These are phyloP conservation scores for Pseudomicrostroma phylloplanum DNA, from an alignment of 1,284 basidiomycete species.

Conservation along the genomic window DNA sequence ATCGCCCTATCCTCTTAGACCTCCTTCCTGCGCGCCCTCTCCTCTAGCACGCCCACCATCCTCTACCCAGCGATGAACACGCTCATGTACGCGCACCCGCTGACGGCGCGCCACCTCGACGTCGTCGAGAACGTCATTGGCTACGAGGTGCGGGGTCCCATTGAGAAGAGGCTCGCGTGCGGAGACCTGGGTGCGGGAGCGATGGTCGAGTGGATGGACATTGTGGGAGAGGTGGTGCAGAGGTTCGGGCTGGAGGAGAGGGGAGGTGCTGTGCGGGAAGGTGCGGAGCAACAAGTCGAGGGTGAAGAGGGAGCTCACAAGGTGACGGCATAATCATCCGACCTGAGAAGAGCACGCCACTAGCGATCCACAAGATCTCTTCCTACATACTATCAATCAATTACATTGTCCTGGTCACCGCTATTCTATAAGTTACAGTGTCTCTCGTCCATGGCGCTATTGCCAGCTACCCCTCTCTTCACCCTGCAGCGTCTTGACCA, in stretches of 20 bases:
- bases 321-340: too few relatives aligned
- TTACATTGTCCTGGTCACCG: too few relatives aligned
- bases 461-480: constrained; percentile 22
- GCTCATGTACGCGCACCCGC: constrained; percentile 89
- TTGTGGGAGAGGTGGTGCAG: constrained; percentile 24
- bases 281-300: background rate
- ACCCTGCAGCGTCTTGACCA: constrained; percentile 50
- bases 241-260: constrained; percentile 16
- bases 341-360: too few relatives aligned
- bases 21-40: constrained; percentile 77
- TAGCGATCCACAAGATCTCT: too few relatives aligned
- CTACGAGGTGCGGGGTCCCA: constrained; percentile 76
- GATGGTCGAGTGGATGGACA: constrained; percentile 42
- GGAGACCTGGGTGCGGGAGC: constrained; percentile 70
- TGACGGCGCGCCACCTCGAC: constrained; percentile 74
- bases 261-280: background rate
- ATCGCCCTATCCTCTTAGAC: constrained; percentile 59
- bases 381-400: too few relatives aligned
- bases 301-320: too few relatives aligned
- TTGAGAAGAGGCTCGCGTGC: constrained; percentile 79
- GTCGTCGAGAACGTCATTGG: constrained; percentile 66
- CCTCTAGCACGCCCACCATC: constrained; percentile 72
- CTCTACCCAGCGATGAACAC: constrained; percentile 99
- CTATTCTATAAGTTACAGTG: too few relatives aligned
- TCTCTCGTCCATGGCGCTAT: too few relatives aligned